Evolutionary conservation across 2,329 filamentous ascomycete genomes (phyloP), one percentile per base, ranked within the genome.

Genomic region (Fusarium odoratissimum): DNA sequence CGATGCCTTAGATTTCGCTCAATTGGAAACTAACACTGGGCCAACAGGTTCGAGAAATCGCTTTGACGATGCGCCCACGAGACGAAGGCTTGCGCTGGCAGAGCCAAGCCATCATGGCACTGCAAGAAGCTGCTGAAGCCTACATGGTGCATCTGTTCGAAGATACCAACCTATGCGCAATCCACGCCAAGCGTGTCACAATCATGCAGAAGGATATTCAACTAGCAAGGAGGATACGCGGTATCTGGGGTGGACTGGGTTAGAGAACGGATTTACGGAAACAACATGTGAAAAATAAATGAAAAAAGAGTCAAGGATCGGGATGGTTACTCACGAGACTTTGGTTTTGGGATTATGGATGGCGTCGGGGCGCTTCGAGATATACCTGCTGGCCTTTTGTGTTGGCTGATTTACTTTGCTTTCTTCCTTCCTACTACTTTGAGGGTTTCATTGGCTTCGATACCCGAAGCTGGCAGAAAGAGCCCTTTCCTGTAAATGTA

Each of bases 191-290:
- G 86, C 89, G 95, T 81, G 95, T 98, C 59, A 98, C 95, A 42
- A 97, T 98, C 77, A 95, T 97, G 93, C 95, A 96, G 83, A 97
- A 97, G 85, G 96, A 98, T 83, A 97, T 99, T 77, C 95, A 98
- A 84, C 89, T 98, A 68, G 95, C 95, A 25, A 86, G 93, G 78
- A 86, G 93, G 74, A 95, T 95, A 83, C 87, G 93, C 57, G 93
- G 93, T 17, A 88, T 91, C 49, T 95, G 92, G 92, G 93, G 91
- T 51, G 92, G 92, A 9, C 76, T 86, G 84, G 83, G 92, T 83
- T 83, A 71, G 89, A 83, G 19, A 46, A 17, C 25, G 49, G 13
- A 40, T 37, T 19, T 28, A 21, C 9, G 33, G 28, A 59, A 30
- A 38, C 38, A 21, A 67, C 3, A 35, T 35, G 31, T 25, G 48